Base-by-base conservation (phyloP, 2,329 filamentous ascomycete species). In the Fonsecaea erecta region DNA sequence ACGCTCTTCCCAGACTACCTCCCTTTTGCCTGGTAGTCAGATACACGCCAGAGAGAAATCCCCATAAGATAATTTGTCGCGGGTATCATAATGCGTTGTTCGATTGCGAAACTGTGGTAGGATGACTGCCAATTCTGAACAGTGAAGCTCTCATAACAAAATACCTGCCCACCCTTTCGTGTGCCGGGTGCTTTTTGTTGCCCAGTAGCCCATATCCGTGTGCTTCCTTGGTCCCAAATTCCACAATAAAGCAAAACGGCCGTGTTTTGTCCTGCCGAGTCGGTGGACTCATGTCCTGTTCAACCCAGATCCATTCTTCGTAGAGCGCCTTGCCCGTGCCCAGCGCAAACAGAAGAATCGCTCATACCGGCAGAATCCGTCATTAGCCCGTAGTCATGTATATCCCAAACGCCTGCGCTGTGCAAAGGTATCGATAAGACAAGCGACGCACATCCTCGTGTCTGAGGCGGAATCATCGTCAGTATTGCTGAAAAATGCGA, bases 361-460 rank as follows among this genome's bases (percentile, higher is more conserved):
- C 40, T 54, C 28, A n/a, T 16, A 14, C 9, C 14, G 18, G 18
- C 5, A 37, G 26, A 51, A 37, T n/a, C 21, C 53, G 51, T 63
- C 30, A 58, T 51, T 37, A 24, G 43, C 8, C 8, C 24, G 60
- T 52, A 34, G 48, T 56, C 40, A 53, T 48, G 28, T 24, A 62
- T 21, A n/a, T 26, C 52, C 40, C 12, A 32, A 62, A 65, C 63
- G 53, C 63, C 63, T 53, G 34, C 63, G 63, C 63, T 65, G 37
- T 61, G 52, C 52, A 62, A 59, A 59, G 37, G 43, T 48, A 48
- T 24, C 28, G 52, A 62, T 56, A 46, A 57, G 28, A 35, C 24
- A 52, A 60, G 18, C n/a, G 21, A 21, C 21, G 11, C 53, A 37
- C 43, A 11, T 11, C 21, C 43, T 48, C 43, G 4, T 11, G 12